Evolutionary conservation across 805 yeast species (phyloP).

Genomic region (Zygosaccharomyces bailii): DNA sequence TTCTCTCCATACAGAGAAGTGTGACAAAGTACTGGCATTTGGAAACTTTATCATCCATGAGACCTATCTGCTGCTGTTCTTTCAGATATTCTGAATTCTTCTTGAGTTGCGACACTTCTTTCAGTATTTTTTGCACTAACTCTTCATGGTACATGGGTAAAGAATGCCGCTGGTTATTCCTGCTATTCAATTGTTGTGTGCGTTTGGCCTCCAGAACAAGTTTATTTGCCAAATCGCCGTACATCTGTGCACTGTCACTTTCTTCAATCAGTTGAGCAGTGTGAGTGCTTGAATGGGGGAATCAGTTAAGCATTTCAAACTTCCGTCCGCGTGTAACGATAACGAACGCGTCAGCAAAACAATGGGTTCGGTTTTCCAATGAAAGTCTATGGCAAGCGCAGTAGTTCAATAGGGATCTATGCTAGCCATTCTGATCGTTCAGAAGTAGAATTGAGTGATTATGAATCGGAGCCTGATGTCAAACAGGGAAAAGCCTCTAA

Average conservation of each 20-base stretch:
- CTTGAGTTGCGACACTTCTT: slow-evolving; percentile 66
- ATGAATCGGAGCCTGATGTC: slow-evolving; percentile 12
- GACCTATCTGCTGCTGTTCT: slow-evolving; percentile 24
- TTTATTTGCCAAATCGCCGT: slow-evolving; percentile 83
- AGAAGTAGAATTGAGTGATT: slow-evolving; percentile 22
- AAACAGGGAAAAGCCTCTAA: too few relatives aligned
- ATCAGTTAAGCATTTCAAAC: slow-evolving; percentile 4
- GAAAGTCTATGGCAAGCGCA: slow-evolving; percentile 25
- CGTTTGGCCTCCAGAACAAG: slow-evolving; percentile 84
- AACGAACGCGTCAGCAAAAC: slow-evolving; percentile 2
- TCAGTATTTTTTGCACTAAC: slow-evolving; percentile 60
- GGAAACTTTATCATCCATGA: slow-evolving; percentile 43
- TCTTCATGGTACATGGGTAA: slow-evolving; percentile 69
- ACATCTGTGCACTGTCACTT: slow-evolving; percentile 48
- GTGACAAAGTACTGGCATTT: slow-evolving; percentile 57
- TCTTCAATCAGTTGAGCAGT: background rate
- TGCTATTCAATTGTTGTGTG: slow-evolving; percentile 53
- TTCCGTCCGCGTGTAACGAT: slow-evolving; percentile 7
- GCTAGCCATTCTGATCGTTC: slow-evolving; percentile 6
- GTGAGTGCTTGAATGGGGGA: too few relatives aligned
- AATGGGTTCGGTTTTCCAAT: slow-evolving; percentile 8
- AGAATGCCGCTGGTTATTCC: slow-evolving; percentile 19
- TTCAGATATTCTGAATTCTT: slow-evolving; percentile 51
- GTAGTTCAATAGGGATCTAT: slow-evolving; percentile 15
- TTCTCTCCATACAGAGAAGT: slow-evolving; percentile 74